Percentiles rank a stretch among this genome's conserved stretches.
phyloP scores from a whole-genome alignment of 2,329 filamentous ascomycete genomes.

The Coniochaeta hoffmannii region DNA sequence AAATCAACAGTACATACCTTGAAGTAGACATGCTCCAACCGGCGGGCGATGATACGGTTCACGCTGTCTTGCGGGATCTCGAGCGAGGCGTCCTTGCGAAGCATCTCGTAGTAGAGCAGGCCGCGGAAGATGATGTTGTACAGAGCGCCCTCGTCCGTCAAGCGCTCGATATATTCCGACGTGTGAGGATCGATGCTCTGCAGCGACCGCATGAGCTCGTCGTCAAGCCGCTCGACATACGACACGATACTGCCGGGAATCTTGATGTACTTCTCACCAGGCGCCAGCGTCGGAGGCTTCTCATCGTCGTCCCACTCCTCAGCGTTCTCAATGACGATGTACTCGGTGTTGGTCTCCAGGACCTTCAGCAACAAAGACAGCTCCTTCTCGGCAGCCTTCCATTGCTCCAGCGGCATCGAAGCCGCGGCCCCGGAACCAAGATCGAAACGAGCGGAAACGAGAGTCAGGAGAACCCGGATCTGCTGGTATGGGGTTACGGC shows the following conservation, averaged over 20 bases:
- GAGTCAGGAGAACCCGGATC: conserved; percentile 82
- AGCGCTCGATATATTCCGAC: conserved; percentile 93
- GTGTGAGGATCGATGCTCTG: conserved; percentile 98
- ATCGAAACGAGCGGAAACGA: conserved; percentile 93
- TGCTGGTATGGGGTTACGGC: conserved; percentile 86
- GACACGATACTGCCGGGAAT: conserved; percentile 92
- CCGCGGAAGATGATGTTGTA: conserved; percentile 91
- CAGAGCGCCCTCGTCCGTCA: conserved; percentile 81
- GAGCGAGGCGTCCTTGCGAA: conserved; percentile 63
- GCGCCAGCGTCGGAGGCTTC: conserved; percentile 69
- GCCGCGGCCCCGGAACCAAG: conserved; percentile 68
- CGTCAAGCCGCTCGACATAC: conserved; percentile 88
- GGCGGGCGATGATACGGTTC: conserved; percentile 88
- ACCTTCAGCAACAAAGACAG: conserved; percentile 69
- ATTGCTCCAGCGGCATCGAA: conserved; percentile 92
- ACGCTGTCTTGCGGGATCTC: conserved; percentile 77
- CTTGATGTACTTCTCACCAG: conserved; percentile 76
- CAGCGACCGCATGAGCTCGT: conserved; percentile 94
- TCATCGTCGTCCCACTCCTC: conserved; percentile 99
- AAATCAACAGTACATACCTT: conserved; percentile 51
- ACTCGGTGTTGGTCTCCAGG: conserved; percentile 70
- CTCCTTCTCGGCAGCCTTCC: conserved; percentile 90
- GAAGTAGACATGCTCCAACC: conserved; percentile 97
- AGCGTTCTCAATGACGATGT: conserved; percentile 81
- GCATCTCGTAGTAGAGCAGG: conserved; percentile 78